phyloP scores from a whole-genome alignment of 371 early-diverging fungal species.

The Mucor mucedo region DNA sequence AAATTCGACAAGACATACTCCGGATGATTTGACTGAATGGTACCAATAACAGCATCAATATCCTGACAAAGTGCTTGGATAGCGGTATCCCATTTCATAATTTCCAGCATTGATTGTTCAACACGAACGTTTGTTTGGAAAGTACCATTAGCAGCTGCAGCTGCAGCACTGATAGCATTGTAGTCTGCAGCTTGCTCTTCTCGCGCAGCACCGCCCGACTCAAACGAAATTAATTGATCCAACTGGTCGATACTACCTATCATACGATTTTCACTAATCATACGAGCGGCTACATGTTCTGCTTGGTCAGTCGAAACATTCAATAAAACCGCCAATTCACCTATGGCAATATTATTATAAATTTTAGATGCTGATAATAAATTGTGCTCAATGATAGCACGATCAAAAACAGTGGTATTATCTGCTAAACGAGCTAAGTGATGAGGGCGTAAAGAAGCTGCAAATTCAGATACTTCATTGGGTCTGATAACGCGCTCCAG shows the following conservation, averaged over 20 bases:
- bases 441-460: conserved; percentile 74
- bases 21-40: conserved; percentile 62
- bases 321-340: conserved; percentile 80
- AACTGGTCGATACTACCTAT: conserved; percentile 91
- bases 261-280: conserved; percentile 92
- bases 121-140: conserved; percentile 34
- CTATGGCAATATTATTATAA: conserved; percentile 88
- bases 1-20: conserved; percentile 38
- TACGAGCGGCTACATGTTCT: conserved; percentile 81
- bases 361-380: conserved; percentile 83
- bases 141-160: conserved; percentile 39
- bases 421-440: conserved; percentile 75
- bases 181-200: conserved; percentile 34
- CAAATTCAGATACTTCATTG: conserved; percentile 81
- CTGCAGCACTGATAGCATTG: conserved; percentile 34
- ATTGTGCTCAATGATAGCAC: conserved; percentile 95
- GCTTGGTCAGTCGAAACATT: conserved; percentile 81
- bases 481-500: conserved; percentile 83
- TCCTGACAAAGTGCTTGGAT: conserved; percentile 67
- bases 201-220: conserved; percentile 59
- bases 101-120: conserved; percentile 54
- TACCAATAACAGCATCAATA: conserved; percentile 59
- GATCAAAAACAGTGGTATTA: conserved; percentile 85
- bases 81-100: conserved; percentile 64
- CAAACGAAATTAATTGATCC: conserved; percentile 82